Base-by-base conservation (phyloP, 805 yeast genomes). In the Nakazawaea peltata region DNA sequence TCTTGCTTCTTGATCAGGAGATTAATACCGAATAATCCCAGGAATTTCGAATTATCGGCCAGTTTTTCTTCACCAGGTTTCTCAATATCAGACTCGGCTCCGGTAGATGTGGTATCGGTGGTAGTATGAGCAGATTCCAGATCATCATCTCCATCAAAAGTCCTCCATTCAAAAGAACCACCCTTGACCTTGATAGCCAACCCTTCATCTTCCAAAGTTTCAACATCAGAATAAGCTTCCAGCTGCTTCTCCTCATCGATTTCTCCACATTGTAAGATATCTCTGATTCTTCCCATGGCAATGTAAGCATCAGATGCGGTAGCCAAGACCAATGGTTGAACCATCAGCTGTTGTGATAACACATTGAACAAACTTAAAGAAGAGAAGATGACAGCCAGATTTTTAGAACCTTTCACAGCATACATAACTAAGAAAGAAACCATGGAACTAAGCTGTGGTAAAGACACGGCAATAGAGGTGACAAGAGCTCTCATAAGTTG, bases 111-210 rank as follows among this genome's bases (percentile, higher is more conserved):
- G 15, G 6, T 19, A 5, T 28, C 31, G 6, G 6, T 16, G 19
- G 6, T n/a, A 8, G 19, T 7, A n/a, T 7, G n/a, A 14, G 19
- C 18, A 27, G 30, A n/a, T 14, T 27, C n/a, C 19, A 27, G 10
- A 13, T n/a, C 19, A 11, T 9, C 27, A 25, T 11, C 14, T 11
- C 14, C 27, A 13, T n/a, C 7, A 46, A 52, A 62, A 31, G 50
- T 54, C 33, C 76, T 81, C 90, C 90, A 81, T 38, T 67, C 66
- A 48, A 80, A 81, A 1, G 67, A 49, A 10, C 74, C 86, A 35
- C 69, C 41, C 1, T 48, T 47, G 11, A 78, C 56, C 19, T 54
- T 55, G 30, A 81, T 53, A 1, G 81, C 76, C 26, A 57, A 43
- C 25, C 52, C 41, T 10, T 41, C 21, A 17, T 24, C 17, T 4